phyloP scores from a whole-genome alignment of 179 eudicot genomes.

The Gypsophila paniculata region DNA sequence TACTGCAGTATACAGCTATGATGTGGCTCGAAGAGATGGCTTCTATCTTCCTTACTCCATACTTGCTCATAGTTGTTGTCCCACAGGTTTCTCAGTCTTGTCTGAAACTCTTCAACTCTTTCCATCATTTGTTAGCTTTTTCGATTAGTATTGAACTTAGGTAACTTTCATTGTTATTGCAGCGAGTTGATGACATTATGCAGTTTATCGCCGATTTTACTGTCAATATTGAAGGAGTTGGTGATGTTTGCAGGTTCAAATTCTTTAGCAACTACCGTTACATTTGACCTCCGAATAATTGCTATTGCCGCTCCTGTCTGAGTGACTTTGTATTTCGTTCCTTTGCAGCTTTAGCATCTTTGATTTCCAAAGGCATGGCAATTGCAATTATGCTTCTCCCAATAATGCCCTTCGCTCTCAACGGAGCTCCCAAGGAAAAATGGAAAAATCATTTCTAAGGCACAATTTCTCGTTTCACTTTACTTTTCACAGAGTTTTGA shows the following conservation, averaged over 20 bases:
- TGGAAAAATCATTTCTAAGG: constrained; percentile 99
- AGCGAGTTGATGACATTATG: constrained; percentile 80
- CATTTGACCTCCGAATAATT: constrained; percentile 5
- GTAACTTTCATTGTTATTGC: constrained; percentile 27
- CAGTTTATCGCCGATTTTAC: constrained; percentile 80
- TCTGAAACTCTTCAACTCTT: neutral
- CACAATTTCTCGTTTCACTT: constrained; percentile 18
- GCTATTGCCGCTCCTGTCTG: neutral
- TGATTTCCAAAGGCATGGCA: constrained; percentile 83
- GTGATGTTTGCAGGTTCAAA: constrained; percentile 86
- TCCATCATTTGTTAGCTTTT: constrained; percentile 15
- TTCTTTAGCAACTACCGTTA: neutral
- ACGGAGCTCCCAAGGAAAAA: constrained; percentile 94
- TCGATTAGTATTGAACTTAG: constrained; percentile 11
- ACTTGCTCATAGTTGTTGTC: constrained; percentile 73
- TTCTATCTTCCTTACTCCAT: constrained; percentile 89
- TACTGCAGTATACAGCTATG: constrained; percentile 87
- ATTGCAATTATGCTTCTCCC: constrained; percentile 73
- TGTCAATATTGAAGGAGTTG: constrained; percentile 81
- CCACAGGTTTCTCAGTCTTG: constrained; percentile 54
- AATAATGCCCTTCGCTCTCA: constrained; percentile 40
- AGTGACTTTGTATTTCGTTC: constrained; percentile 12
- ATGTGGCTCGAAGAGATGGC: constrained; percentile 97
- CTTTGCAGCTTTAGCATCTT: constrained; percentile 69
- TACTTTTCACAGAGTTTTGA: neutral